phyloP scores from a whole-genome alignment of 768 basidiomycete species.

The Rhodotorula kratochvilovae region DNA sequence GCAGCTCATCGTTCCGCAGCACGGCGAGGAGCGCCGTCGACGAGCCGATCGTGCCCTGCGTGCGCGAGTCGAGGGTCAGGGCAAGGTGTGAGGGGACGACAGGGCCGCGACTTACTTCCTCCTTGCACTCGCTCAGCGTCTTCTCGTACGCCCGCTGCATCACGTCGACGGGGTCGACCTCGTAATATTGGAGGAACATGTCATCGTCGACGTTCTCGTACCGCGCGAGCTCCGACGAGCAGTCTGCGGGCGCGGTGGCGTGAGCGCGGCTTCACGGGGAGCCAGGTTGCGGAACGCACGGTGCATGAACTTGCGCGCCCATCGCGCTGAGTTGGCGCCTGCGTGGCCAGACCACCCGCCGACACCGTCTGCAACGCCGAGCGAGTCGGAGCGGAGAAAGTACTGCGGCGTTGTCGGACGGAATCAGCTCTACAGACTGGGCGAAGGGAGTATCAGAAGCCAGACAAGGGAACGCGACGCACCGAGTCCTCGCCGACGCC shows the following conservation, averaged over 20 bases:
- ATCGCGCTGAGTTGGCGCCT: slow-evolving; percentile 52
- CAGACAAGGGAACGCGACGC: neutral
- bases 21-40: slow-evolving; percentile 52
- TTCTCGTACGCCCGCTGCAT: slow-evolving; percentile 54
- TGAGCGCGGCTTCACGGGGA: neutral
- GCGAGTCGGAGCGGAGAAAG: slow-evolving; percentile 59
- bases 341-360: slow-evolving; percentile 70
- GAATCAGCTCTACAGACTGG: no score
- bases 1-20: slow-evolving; percentile 57
- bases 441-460: no score
- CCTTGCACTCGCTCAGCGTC: slow-evolving; percentile 47
- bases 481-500: slow-evolving; percentile 77
- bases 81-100: no score
- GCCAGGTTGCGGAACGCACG: slow-evolving; percentile 12
- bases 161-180: slow-evolving; percentile 51
- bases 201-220: slow-evolving; percentile 64
- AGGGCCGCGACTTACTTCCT: slow-evolving; percentile 45
- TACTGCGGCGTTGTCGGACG: slow-evolving; percentile 42
- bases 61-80: neutral
- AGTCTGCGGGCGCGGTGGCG: slow-evolving; percentile 14
- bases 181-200: slow-evolving; percentile 55
- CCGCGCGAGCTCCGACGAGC: slow-evolving; percentile 39
- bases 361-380: slow-evolving; percentile 93
- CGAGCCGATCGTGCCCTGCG: slow-evolving; percentile 53
- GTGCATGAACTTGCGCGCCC: slow-evolving; percentile 74